A percentile compares a stretch with the other conserved stretches of the same genome.
These are phyloP conservation scores for Neurospora sp. DNA, from an alignment of 495 filamentous ascomycete species.

Conservation along the genomic window DNA sequence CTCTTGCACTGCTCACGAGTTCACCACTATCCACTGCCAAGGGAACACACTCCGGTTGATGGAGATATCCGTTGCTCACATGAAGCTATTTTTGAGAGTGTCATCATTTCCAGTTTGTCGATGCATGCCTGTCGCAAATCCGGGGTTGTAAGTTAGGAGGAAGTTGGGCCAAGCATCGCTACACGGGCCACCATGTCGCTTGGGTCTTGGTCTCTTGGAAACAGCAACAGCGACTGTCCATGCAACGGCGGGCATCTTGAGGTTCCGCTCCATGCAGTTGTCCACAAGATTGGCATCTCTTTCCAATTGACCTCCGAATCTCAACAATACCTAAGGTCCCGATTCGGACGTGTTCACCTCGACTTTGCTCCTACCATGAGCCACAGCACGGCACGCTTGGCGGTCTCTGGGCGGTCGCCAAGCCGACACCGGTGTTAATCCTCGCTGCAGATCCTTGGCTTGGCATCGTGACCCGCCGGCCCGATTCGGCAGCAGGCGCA, in stretches of 20 bases:
- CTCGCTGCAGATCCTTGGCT: not conserved
- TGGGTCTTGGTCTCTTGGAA: not conserved
- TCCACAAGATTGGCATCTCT: not conserved
- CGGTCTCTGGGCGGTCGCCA: not conserved
- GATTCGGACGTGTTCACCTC: not conserved
- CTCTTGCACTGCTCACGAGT: not conserved
- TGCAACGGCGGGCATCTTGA: not conserved
- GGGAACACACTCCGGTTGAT: not conserved
- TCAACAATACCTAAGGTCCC: not conserved
- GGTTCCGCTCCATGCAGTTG: not conserved
- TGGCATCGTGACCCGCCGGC: not conserved
- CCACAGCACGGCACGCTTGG: not conserved
- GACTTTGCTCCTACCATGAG: not conserved
- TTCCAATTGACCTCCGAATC: not conserved
- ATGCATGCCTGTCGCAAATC: not conserved
- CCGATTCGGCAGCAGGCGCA: not conserved
- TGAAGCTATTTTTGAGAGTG: not conserved
- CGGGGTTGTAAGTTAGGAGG: not conserved
- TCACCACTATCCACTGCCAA: not conserved
- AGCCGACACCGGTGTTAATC: not conserved
- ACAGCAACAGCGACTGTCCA: not conserved
- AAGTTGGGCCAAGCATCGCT: not conserved
- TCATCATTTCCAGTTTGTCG: not conserved
- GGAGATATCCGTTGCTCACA: not conserved
- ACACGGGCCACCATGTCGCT: not conserved